phyloP scores from a whole-genome alignment of 2,329 filamentous ascomycete genomes.

The Alternaria gaisen region DNA sequence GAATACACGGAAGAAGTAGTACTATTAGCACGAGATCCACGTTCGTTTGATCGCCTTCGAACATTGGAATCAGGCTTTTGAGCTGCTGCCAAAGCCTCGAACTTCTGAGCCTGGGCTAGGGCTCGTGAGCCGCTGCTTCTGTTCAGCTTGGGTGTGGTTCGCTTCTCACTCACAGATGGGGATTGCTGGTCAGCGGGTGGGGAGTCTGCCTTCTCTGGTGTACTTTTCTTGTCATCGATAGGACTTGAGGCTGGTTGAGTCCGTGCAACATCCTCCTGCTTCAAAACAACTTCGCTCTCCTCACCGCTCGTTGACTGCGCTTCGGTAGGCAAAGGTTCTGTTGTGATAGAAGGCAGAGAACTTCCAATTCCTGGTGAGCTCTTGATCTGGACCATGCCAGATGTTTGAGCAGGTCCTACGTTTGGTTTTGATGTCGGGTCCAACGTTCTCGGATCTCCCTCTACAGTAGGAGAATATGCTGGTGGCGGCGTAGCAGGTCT shows the following conservation, averaged over 20 bases:
- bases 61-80: constrained; percentile 10
- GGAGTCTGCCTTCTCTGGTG: background rate
- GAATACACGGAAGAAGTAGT: constrained; percentile 11
- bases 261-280: background rate
- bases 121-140: constrained; percentile 38
- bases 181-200: background rate
- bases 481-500: constrained; percentile 34
- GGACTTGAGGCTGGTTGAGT: background rate
- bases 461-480: constrained; percentile 20
- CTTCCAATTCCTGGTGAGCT: background rate
- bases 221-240: background rate
- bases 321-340: background rate
- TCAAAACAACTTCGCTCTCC: background rate
- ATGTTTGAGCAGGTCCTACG: background rate
- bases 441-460: background rate
- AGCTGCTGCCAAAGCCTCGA: constrained; percentile 38
- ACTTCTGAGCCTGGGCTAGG: constrained; percentile 42
- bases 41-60: background rate
- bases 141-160: constrained; percentile 30
- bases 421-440: background rate
- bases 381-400: background rate
- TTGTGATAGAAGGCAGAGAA: background rate
- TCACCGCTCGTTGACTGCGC: background rate
- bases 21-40: constrained; percentile 18
- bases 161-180: constrained; percentile 19